Evolutionary conservation across 2,329 filamentous ascomycete genomes (phyloP).

Genomic region (Diaporthe sp.): DNA sequence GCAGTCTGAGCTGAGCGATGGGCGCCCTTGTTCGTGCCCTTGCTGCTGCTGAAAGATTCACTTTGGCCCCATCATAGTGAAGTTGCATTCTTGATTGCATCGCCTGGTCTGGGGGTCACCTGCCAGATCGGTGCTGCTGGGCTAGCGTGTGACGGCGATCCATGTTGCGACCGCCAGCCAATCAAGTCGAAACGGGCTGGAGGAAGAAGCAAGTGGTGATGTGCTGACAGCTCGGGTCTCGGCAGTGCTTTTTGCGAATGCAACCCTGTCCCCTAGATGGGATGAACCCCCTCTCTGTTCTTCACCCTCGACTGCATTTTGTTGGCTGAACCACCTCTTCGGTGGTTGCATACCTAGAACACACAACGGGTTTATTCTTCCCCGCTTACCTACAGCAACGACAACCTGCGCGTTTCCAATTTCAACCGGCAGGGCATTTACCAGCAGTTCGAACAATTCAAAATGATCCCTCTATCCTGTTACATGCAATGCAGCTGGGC

Average conservation of each 20-base stretch:
- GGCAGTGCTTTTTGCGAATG: conserved; percentile 22
- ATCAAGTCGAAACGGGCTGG: conserved; percentile 26
- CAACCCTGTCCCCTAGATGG: neutral
- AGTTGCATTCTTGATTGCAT: conserved; percentile 10
- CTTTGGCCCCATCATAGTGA: neutral
- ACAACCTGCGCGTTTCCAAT: neutral
- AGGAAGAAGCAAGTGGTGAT: conserved; percentile 11
- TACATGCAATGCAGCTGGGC: conserved; percentile 31
- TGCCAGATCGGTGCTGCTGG: conserved; percentile 23
- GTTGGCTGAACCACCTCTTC: neutral
- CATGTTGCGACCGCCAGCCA: conserved; percentile 20
- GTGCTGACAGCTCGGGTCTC: conserved; percentile 33
- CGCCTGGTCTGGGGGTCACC: conserved; percentile 6
- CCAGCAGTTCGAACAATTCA: neutral
- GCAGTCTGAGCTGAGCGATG: neutral
- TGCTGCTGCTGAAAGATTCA: conserved; percentile 3
- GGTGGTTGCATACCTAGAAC: neutral
- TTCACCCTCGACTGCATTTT: neutral
- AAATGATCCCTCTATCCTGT: conserved; percentile 9
- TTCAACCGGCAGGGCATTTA: neutral
- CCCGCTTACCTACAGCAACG: neutral
- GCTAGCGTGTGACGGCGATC: conserved; percentile 4
- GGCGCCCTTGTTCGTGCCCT: neutral
- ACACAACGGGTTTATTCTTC: neutral
- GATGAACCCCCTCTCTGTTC: neutral